Conservation (phyloP, 169 alveolate species). For the Eimeria falciformis region DNA sequence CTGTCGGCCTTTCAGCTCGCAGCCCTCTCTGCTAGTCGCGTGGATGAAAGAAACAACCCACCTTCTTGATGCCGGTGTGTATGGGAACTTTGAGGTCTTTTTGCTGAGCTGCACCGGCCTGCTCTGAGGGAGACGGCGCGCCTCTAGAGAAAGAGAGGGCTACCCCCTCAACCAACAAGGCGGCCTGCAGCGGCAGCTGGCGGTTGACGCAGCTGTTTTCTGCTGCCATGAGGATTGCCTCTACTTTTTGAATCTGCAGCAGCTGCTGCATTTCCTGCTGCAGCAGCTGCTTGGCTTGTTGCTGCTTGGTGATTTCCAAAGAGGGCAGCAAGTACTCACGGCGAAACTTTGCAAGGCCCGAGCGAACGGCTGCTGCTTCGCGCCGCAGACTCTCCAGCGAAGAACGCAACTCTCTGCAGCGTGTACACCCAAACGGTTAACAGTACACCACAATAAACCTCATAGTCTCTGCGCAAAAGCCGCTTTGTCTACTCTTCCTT, state of each 20-base stretch:
- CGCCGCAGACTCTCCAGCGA: background rate
- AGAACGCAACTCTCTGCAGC: background rate
- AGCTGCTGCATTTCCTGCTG: constrained; percentile 44
- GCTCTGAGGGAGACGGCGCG: background rate
- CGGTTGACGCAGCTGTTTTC: background rate
- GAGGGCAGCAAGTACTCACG: background rate
- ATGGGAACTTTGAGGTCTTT: background rate
- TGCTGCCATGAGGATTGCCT: background rate
- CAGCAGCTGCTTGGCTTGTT: constrained; percentile 27
- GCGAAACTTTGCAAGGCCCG: background rate
- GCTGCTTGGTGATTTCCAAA: constrained; percentile 6
- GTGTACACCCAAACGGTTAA: too few species aligned
- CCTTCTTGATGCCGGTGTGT: background rate
- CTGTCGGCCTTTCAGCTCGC: too few species aligned
- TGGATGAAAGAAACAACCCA: background rate
- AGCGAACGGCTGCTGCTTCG: background rate
- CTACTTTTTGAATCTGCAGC: constrained; percentile 38
- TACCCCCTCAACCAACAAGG: constrained; percentile 16
- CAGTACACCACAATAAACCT: too few species aligned
- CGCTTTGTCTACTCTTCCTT: too few species aligned
- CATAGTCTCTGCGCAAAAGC: too few species aligned
- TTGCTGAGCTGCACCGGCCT: background rate
- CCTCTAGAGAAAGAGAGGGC: background rate
- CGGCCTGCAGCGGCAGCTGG: constrained; percentile 54
- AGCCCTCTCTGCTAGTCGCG: background rate